A percentile compares a stretch with the other conserved stretches of the same genome.
phyloP scores from a whole-genome alignment of 495 filamentous ascomycete species.

The Usnea hakonensis region DNA sequence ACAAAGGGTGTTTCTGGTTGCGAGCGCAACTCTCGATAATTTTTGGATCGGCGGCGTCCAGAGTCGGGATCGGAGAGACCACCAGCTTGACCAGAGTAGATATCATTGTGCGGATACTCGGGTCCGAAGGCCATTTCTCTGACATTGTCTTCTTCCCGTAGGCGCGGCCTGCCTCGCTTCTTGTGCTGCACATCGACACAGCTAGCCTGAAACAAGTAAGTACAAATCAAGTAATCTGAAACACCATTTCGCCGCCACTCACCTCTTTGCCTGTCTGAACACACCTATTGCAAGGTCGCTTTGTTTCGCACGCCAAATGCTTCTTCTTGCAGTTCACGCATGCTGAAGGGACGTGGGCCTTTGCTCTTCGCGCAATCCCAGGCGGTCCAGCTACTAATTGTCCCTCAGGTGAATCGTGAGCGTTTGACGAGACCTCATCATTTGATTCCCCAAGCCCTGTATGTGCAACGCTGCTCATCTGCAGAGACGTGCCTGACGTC shows the following conservation, averaged over 20 bases:
- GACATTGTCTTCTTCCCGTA: slow-evolving; percentile 67
- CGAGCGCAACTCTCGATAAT: slow-evolving; percentile 27
- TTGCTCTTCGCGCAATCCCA: slow-evolving; percentile 60
- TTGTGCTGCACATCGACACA: slow-evolving; percentile 82
- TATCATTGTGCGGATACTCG: slow-evolving; percentile 19
- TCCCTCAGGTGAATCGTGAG: slow-evolving; percentile 23
- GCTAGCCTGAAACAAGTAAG: slow-evolving; percentile 19
- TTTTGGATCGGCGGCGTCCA: slow-evolving; percentile 24
- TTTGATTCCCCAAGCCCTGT: slow-evolving; percentile 16
- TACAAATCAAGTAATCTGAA: slow-evolving; percentile 1
- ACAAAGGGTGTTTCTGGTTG: slow-evolving; percentile 21
- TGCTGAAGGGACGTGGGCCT: slow-evolving; percentile 92
- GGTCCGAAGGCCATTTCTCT: slow-evolving; percentile 28
- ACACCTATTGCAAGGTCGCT: slow-evolving; percentile 55
- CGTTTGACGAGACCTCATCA: slow-evolving; percentile 20
- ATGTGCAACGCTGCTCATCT: slow-evolving; percentile 8
- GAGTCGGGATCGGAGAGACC: slow-evolving; percentile 20
- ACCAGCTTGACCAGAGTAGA: slow-evolving; percentile 14
- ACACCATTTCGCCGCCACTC: slow-evolving; percentile 26
- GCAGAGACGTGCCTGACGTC: slow-evolving; percentile 17
- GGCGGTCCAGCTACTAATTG: slow-evolving; percentile 22
- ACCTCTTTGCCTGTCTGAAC: slow-evolving; percentile 59
- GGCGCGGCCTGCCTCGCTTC: slow-evolving; percentile 82
- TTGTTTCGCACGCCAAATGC: slow-evolving; percentile 73
- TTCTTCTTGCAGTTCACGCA: slow-evolving; percentile 97